phyloP scores from a whole-genome alignment of 164 flowering plant species.

The Umbilicus rupestris region DNA sequence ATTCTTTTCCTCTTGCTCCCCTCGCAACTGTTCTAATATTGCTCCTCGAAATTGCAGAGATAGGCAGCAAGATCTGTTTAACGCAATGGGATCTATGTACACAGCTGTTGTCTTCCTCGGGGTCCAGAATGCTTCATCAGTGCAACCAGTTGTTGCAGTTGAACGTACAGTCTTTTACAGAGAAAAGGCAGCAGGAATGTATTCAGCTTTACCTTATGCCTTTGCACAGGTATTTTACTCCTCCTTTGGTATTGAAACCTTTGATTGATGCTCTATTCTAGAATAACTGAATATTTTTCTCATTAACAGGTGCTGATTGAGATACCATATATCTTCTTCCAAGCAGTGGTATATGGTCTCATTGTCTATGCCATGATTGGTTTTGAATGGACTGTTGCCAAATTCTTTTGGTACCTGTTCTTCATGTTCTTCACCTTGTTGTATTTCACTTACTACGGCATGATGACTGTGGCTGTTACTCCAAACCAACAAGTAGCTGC shows the following conservation, averaged over 20 bases:
- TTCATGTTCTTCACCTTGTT: constrained; percentile 52
- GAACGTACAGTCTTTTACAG: constrained; percentile 52
- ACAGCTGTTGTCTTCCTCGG: constrained; percentile 47
- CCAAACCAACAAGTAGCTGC: constrained; percentile 52
- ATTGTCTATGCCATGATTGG: constrained; percentile 55
- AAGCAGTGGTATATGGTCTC: constrained; percentile 31
- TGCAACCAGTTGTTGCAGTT: constrained; percentile 48
- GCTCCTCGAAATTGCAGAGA: constrained; percentile 14
- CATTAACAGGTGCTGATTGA: constrained; percentile 33
- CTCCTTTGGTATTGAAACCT: neutral
- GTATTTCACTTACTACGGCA: constrained; percentile 58
- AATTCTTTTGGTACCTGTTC: constrained; percentile 54
- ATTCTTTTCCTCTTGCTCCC: neutral
- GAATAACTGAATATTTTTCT: neutral
- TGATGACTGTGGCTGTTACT: constrained; percentile 63
- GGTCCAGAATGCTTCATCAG: constrained; percentile 40
- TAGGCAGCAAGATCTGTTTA: constrained; percentile 30
- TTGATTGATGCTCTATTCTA: neutral
- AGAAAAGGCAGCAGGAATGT: constrained; percentile 58
- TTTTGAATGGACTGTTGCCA: constrained; percentile 50
- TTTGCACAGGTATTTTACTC: constrained; percentile 32
- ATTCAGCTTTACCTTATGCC: constrained; percentile 54
- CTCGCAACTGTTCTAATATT: neutral
- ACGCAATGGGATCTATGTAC: constrained; percentile 62
- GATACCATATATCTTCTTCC: constrained; percentile 37